These are phyloP conservation scores for Aspergillus fructus DNA, from an alignment of 2,329 filamentous ascomycete species.

Conservation along the genomic window DNA sequence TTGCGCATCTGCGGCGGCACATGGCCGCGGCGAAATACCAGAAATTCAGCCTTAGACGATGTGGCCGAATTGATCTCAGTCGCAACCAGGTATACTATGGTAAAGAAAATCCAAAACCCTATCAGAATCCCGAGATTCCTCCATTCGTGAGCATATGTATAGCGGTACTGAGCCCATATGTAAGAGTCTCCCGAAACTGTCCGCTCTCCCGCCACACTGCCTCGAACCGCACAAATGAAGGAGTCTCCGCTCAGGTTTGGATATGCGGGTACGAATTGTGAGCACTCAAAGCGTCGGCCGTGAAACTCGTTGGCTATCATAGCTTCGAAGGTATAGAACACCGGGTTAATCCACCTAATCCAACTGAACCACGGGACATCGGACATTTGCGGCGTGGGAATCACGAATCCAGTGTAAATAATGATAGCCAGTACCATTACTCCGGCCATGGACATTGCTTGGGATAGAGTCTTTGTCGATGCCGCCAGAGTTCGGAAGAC, in stretches of 20 bases:
- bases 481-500: conserved; percentile 62
- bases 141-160: conserved; percentile 61
- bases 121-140: conserved; percentile 69
- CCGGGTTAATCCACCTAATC: conserved; percentile 65
- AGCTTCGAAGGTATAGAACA: conserved; percentile 65
- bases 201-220: conserved; percentile 54
- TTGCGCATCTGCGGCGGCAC: conserved; percentile 42
- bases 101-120: conserved; percentile 64
- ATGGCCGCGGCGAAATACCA: conserved; percentile 64
- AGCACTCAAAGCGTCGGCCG: conserved; percentile 57
- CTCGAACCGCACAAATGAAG: conserved; percentile 56
- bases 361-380: conserved; percentile 63
- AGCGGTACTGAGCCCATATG: conserved; percentile 56
- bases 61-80: conserved; percentile 66
- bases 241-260: conserved; percentile 44
- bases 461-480: conserved; percentile 59
- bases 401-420: conserved; percentile 67
- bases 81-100: conserved; percentile 61
- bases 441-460: conserved; percentile 60
- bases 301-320: conserved; percentile 60
- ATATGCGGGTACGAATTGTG: conserved; percentile 47
- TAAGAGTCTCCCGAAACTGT: conserved; percentile 63
- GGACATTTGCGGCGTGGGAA: conserved; percentile 56
- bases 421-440: conserved; percentile 57
- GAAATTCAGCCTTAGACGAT: conserved; percentile 64